Evolutionary conservation across 768 basidiomycete species (phyloP).

Genomic region (Tricholoma sp.): DNA sequence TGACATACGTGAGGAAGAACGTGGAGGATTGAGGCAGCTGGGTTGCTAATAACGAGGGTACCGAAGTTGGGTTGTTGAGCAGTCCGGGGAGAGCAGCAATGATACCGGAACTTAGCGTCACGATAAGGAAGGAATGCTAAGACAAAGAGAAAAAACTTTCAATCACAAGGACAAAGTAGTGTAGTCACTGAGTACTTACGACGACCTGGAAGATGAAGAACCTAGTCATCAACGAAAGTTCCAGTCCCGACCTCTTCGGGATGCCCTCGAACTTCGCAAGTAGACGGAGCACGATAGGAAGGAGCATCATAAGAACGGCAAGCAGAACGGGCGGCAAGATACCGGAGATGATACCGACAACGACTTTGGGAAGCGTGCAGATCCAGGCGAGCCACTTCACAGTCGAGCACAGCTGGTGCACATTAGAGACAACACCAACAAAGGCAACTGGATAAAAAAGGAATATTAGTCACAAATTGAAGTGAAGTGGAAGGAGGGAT

Average conservation of each 20-base stretch:
- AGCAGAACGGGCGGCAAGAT: conserved; percentile 84
- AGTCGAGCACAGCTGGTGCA: conserved; percentile 59
- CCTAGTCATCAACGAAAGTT: conserved; percentile 87
- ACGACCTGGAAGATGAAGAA: conserved; percentile 92
- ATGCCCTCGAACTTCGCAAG: conserved; percentile 87
- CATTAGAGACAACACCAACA: conserved; percentile 82
- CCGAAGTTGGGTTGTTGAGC: conserved; percentile 59
- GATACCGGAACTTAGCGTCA: conserved; percentile 82
- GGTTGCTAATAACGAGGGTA: conserved; percentile 67
- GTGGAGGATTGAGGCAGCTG: conserved; percentile 81
- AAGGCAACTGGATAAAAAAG: conserved; percentile 51
- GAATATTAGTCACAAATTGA: neutral
- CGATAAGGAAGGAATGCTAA: conserved; percentile 91
- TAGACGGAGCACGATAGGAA: conserved; percentile 75
- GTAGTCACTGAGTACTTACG: conserved; percentile 41
- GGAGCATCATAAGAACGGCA: conserved; percentile 86
- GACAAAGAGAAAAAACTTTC: neutral
- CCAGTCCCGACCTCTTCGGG: conserved; percentile 76
- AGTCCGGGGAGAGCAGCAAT: conserved; percentile 63
- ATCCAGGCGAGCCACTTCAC: conserved; percentile 82
- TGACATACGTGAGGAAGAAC: conserved; percentile 80
- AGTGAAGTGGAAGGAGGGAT: neutral
- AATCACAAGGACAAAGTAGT: neutral
- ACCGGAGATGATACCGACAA: conserved; percentile 83
- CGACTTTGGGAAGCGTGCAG: conserved; percentile 55